These are phyloP conservation scores for Cubamyces lactineus DNA, from an alignment of 768 basidiomycete genomes.

Conservation along the genomic window DNA sequence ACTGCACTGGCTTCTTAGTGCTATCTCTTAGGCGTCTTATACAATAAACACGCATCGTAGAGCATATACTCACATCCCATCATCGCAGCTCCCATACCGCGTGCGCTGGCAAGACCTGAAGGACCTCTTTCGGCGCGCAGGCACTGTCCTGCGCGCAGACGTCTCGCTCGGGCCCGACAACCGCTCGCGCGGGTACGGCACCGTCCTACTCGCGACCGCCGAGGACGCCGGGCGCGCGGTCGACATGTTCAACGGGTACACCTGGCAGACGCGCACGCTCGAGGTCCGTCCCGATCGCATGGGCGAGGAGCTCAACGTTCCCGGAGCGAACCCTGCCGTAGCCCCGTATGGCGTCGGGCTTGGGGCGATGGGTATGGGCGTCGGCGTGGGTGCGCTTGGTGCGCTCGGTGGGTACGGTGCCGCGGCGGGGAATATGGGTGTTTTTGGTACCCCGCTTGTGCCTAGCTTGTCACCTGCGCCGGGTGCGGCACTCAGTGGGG, in stretches of 20 bases:
- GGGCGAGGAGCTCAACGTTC: constrained; percentile 38
- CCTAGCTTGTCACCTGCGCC: constrained; percentile 7
- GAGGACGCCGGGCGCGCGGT: constrained; percentile 95
- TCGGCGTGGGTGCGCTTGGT: neutral
- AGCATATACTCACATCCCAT: constrained; percentile 2
- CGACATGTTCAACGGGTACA: constrained; percentile 92
- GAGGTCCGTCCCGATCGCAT: constrained; percentile 92
- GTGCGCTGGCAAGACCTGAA: constrained; percentile 99
- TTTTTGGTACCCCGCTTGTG: constrained; percentile 17
- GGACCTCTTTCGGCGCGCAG: constrained; percentile 94
- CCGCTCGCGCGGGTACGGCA: constrained; percentile 91
- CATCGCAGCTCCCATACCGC: constrained; percentile 83
- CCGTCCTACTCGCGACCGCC: constrained; percentile 90
- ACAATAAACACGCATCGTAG: neutral
- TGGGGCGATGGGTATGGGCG: constrained; percentile 20
- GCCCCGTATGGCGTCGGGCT: constrained; percentile 14
- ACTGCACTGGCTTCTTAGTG: too few species aligned
- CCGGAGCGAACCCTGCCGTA: constrained; percentile 3
- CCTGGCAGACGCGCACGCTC: constrained; percentile 92
- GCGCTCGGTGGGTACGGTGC: too few species aligned
- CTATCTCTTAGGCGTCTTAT: too few species aligned
- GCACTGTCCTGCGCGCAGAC: constrained; percentile 61
- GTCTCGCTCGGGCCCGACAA: constrained; percentile 76
- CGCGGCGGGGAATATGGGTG: neutral
- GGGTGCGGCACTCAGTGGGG: constrained; percentile 6